phyloP scores from a whole-genome alignment of 345 rosid genomes.

The Moricandia arvensis region DNA sequence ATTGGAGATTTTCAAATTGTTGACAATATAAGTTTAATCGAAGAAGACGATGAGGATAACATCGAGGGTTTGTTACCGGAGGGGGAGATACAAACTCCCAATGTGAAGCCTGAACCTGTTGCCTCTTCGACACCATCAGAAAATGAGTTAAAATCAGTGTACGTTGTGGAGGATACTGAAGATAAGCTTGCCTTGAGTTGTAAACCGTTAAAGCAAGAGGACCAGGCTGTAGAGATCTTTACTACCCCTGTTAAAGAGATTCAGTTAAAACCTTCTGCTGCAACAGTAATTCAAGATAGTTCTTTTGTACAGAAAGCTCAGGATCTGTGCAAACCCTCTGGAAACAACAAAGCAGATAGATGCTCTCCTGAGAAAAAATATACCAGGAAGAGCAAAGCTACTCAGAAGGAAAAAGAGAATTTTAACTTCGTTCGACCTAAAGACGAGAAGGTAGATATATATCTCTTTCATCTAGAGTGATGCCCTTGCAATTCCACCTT shows the following conservation, averaged over 20 bases:
- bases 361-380: conserved; percentile 43
- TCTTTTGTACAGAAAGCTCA: conserved; percentile 37
- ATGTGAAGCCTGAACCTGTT: conserved; percentile 6
- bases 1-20: conserved; percentile 15
- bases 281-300: conserved; percentile 26
- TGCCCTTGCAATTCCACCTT: conserved; percentile 1
- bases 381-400: conserved; percentile 38
- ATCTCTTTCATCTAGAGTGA: conserved; percentile 39
- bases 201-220: conserved; percentile 24
- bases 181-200: conserved; percentile 26
- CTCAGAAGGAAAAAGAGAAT: conserved; percentile 41
- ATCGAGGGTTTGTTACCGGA: conserved; percentile 23
- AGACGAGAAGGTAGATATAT: conserved; percentile 45
- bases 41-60: conserved; percentile 24
- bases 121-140: conserved; percentile 29
- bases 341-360: conserved; percentile 31
- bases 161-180: conserved; percentile 31
- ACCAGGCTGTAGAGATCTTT: conserved; percentile 15
- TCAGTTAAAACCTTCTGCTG: conserved; percentile 32
- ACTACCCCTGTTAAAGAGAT: conserved; percentile 32
- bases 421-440: conserved; percentile 29
- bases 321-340: conserved; percentile 37
- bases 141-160: conserved; percentile 32
- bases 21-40: conserved; percentile 18
- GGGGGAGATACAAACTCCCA: conserved; percentile 21